These are phyloP conservation scores for Saprolegnia parasitica DNA, from an alignment of 352 stramenopile genomes.

Conservation along the genomic window DNA sequence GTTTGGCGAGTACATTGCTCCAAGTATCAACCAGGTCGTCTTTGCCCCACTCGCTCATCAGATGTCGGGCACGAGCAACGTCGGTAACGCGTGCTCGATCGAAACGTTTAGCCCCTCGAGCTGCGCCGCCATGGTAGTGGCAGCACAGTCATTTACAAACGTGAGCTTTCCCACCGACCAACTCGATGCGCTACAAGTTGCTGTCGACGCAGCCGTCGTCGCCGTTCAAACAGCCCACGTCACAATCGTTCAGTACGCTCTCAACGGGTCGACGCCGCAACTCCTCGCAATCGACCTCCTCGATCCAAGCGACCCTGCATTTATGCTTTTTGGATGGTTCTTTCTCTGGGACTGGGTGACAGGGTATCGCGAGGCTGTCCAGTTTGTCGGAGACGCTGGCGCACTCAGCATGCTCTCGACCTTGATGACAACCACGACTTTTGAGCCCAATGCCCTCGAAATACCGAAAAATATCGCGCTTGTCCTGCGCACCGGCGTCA, in stretches of 20 bases:
- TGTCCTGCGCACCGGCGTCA: background rate
- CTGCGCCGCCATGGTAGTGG: background rate
- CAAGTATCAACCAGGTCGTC: background rate
- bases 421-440: background rate
- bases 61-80: too few species aligned
- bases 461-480: background rate
- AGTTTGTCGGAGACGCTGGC: conserved; percentile 5
- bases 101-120: background rate
- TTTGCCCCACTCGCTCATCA: conserved; percentile 3
- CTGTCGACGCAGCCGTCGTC: background rate
- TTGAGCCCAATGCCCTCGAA: background rate
- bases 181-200: background rate
- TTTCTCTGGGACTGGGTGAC: conserved; percentile 9
- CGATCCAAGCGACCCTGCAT: background rate
- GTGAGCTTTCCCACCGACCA: background rate
- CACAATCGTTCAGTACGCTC: conserved; percentile 7
- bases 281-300: background rate
- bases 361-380: conserved; percentile 16
- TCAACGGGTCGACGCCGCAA: background rate
- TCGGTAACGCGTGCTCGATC: too few species aligned
- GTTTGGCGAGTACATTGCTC: background rate
- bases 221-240: background rate
- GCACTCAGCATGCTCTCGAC: background rate
- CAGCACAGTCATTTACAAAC: background rate
- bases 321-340: conserved; percentile 7